Conservation (phyloP, 1,284 basidiomycete genomes). For the Puccinia brachypodii region DNA sequence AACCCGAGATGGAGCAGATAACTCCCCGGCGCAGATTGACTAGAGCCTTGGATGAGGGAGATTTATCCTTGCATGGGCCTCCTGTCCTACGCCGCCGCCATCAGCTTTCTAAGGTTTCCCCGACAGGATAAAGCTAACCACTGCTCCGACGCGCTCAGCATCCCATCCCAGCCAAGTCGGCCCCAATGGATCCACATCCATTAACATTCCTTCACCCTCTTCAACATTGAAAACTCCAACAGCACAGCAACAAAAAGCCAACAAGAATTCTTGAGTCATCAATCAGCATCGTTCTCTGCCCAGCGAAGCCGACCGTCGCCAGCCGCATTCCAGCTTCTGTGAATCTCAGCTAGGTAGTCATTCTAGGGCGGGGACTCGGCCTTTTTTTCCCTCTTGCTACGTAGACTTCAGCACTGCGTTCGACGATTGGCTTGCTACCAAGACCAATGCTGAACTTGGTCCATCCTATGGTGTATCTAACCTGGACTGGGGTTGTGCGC, state of each 20-base stretch:
- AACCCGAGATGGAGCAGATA: too few relatives aligned
- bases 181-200: neutral
- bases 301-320: too few relatives aligned
- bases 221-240: neutral
- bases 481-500: neutral
- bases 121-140: neutral
- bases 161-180: neutral
- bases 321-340: neutral
- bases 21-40: too few relatives aligned
- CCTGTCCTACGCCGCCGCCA: too few relatives aligned
- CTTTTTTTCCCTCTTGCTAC: neutral
- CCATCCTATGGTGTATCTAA: slow-evolving; percentile 9
- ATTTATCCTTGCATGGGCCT: too few relatives aligned
- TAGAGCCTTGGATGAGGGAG: too few relatives aligned
- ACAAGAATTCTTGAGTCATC: neutral
- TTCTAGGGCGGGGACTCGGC: neutral
- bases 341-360: neutral
- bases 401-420: neutral
- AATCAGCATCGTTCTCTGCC: neutral
- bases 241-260: neutral
- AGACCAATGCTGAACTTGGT: slow-evolving; percentile 1
- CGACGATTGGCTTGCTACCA: neutral
- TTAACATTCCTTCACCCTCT: neutral
- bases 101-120: too few relatives aligned
- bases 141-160: neutral